Base-by-base conservation (phyloP, 139 green algal genomes). In the Pleodorina starrii region DNA sequence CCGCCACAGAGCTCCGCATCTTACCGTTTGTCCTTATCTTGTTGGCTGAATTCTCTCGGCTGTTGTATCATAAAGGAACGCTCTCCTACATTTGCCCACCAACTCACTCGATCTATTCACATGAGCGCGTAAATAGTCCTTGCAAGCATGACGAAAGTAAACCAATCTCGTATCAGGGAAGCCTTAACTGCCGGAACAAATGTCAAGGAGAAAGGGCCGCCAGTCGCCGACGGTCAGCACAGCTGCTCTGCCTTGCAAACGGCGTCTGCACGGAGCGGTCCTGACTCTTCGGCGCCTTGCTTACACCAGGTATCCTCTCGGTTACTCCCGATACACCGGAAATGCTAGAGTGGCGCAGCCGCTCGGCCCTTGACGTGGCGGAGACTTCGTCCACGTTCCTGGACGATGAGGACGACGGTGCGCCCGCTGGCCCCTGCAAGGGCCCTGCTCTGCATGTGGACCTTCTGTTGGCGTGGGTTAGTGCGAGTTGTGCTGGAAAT, bases 271-370 rank as follows among this genome's bases (percentile, higher is more conserved):
- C 19, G 25, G 38, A 46, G 36, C 68, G 11, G 68, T 25, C 68
- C 68, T 76, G 72, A 80, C 72, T 35, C 3, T 73, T 44, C 32
- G 6, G 23, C 14, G 38, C 40, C 63, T 40, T 69, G 46, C 46
- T 83, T 23, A 36, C 57, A 25, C 14, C 82, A 88, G 82, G 82
- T 60, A 90, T 96, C 42, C 88, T 98, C 14, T 95, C 95, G 25
- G 89, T 96, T 19, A 98, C 96, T 4, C 95, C 96, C 69, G 97
- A 98, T 77, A 94, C 94, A 0, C 91, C 94, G 3, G 97, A 98
- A 85, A 94, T 94, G n/a, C 75, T 94, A 3, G 95, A 98, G 72
- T 97, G 95, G 94, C 87, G 94, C 21, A 92, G 50, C 35, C 85
- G 94, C 46, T 95, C 91, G 11, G 85, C 94, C 5, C 93, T 97